Conservation (phyloP, 2,329 filamentous ascomycete species). For the Penicillium expansum region DNA sequence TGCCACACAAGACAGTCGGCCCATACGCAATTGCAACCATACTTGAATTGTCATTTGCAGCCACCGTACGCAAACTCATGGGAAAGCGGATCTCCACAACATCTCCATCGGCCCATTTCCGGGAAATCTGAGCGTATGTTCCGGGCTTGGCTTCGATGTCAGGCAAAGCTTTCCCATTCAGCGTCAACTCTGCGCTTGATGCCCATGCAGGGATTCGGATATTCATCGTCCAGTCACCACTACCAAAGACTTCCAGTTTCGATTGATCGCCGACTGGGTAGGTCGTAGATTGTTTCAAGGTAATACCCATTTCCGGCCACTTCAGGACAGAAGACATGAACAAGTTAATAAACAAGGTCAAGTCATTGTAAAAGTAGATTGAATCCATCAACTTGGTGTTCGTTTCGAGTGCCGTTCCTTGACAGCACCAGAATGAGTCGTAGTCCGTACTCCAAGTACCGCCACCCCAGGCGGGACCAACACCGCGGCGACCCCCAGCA, state of each 20-base stretch:
- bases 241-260: not conserved
- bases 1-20: not conserved
- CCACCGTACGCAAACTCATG: not conserved
- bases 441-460: constrained; percentile 57
- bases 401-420: constrained; percentile 53
- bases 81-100: not conserved
- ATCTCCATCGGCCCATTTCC: not conserved
- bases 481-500: constrained; percentile 49
- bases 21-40: constrained; percentile 1
- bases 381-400: constrained; percentile 56
- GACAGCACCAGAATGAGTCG: constrained; percentile 55
- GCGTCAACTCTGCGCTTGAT: not conserved
- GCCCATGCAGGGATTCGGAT: not conserved
- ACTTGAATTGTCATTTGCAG: no score
- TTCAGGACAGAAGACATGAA: constrained; percentile 1
- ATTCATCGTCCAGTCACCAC: not conserved
- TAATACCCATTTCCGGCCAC: not conserved
- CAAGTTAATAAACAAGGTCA: constrained; percentile 16
- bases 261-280: not conserved
- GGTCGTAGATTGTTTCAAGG: not conserved
- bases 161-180: not conserved
- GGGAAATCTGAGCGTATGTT: not conserved
- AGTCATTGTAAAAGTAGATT: constrained; percentile 49
- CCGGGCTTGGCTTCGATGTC: not conserved
- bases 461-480: constrained; percentile 55